A percentile compares a stretch with the other conserved stretches of the same genome.
Evolutionary conservation across 2,329 filamentous ascomycete species (phyloP).

Genomic region (Scortechinia acanthostroma): DNA sequence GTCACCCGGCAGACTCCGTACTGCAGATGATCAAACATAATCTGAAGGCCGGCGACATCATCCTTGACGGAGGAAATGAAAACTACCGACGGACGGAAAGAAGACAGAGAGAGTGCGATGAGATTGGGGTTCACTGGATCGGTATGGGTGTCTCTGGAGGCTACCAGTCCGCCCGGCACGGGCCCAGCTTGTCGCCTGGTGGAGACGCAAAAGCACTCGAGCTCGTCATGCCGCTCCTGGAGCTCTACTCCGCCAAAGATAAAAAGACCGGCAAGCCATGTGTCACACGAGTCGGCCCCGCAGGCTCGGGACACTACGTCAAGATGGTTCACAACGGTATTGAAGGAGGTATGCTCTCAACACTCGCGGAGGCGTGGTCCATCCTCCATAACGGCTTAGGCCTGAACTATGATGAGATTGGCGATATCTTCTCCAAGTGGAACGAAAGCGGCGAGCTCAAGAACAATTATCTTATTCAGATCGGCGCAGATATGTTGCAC

Average conservation of each 20-base stretch:
- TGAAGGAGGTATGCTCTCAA: constrained; percentile 64
- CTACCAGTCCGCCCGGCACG: constrained; percentile 59
- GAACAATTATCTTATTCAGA: constrained; percentile 55
- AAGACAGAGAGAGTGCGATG: constrained; percentile 45
- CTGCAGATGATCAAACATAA: constrained; percentile 23
- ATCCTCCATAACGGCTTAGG: constrained; percentile 51
- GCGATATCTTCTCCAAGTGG: constrained; percentile 51
- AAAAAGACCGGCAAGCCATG: constrained; percentile 44
- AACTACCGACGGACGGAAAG: constrained; percentile 58
- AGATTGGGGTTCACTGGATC: constrained; percentile 55
- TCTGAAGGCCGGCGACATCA: constrained; percentile 53
- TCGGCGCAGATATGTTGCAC: constrained; percentile 52
- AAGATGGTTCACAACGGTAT: constrained; percentile 75
- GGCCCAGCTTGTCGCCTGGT: constrained; percentile 62
- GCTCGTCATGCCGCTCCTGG: constrained; percentile 50
- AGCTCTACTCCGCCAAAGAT: constrained; percentile 56
- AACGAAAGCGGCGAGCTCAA: constrained; percentile 44
- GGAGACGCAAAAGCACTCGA: constrained; percentile 49
- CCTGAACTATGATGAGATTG: constrained; percentile 52
- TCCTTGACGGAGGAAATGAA: constrained; percentile 66
- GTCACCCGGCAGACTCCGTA: constrained; percentile 21
- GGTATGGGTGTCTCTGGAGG: constrained; percentile 65
- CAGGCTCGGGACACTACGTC: constrained; percentile 63
- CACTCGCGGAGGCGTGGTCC: constrained; percentile 57
- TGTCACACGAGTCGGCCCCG: constrained; percentile 49